phyloP scores from a whole-genome alignment of 495 filamentous ascomycete species.

The Penicillium cosmopolitanum region DNA sequence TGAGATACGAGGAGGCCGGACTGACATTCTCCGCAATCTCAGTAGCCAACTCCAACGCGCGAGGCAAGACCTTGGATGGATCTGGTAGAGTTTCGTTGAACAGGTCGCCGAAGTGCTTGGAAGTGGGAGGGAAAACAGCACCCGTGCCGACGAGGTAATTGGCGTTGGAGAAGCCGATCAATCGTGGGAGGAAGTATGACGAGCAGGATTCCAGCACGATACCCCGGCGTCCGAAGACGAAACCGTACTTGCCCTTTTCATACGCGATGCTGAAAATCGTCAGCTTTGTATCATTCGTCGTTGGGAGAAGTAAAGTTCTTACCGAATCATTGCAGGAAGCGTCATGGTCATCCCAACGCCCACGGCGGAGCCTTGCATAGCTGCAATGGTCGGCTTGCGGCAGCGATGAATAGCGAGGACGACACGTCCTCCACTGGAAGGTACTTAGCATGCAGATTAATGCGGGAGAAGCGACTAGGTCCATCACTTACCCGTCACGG shows the following conservation, averaged over 20 bases:
- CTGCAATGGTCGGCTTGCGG: constrained; percentile 66
- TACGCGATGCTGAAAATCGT: constrained; percentile 51
- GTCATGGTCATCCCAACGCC: constrained; percentile 72
- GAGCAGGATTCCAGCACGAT: constrained; percentile 65
- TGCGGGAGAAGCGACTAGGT: no score
- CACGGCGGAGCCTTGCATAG: constrained; percentile 67
- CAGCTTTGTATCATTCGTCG: background rate
- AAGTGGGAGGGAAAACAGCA: constrained; percentile 33
- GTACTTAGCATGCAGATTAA: no score
- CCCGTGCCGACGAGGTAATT: constrained; percentile 54
- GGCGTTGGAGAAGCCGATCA: constrained; percentile 60
- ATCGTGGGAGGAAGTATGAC: constrained; percentile 64
- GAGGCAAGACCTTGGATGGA: constrained; percentile 53
- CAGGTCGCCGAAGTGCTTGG: constrained; percentile 48
- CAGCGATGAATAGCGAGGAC: constrained; percentile 63
- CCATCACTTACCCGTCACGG: constrained; percentile 45
- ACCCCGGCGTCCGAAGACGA: constrained; percentile 66
- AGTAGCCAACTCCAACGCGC: constrained; percentile 59
- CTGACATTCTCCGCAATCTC: constrained; percentile 64
- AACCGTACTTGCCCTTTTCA: constrained; percentile 59
- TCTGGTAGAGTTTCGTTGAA: constrained; percentile 59
- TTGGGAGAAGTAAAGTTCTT: background rate
- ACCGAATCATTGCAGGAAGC: constrained; percentile 60
- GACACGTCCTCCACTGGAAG: constrained; percentile 42
- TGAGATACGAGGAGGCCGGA: constrained; percentile 55